Evolutionary conservation across 108 stramenopile genomes (phyloP), one percentile per base, ranked within the genome.

Genomic region (Stephanodiscus triporus): DNA sequence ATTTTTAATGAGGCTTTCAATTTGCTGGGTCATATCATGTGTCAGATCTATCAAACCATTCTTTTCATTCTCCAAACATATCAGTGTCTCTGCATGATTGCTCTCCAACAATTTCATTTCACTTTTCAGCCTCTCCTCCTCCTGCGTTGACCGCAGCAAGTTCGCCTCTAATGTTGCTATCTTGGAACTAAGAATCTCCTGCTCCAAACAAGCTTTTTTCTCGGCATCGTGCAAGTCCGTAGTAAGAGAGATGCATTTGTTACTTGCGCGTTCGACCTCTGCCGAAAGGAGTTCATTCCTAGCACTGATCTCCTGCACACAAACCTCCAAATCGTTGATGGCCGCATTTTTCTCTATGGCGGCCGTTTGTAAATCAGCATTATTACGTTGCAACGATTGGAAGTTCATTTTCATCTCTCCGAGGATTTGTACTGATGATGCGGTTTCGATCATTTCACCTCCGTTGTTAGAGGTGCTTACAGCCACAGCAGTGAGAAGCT

Each of bases 51-150:
- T n/a, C 60, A 61, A 36, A 11, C 7, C 60, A 40, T 14, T 36
- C 9, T 61, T 61, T 0, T 61, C 60, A 2, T 22, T 42, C 60
- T 61, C 60, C 60, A 61, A 61, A 42, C 22, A 20, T 42, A 40
- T 4, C n/a, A 42, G 36, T 61, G 17, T 22, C 60, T 61, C 60
- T 38, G 60, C 37, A 36, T 61, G 17, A 36, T 36, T 61, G 19
- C 22, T n/a, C 19, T 61, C 22, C 10, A 40, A 40, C 37, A n/a
- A 61, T 36, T 9, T 36, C 40, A 61, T 37, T 22, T 37, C 60
- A 61, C 36, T 20, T 11, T 36, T n/a, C 9, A 61, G 60, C 22
- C 36, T 61, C n/a, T 37, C 60, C 37, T 23, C 60, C 19, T 61
- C 60, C 22, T 61, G 60, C 38, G 37, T 42, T 17, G 60, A 61